Conservation (phyloP, 208 protist genomes). For the Crithidia mellificae region DNA sequence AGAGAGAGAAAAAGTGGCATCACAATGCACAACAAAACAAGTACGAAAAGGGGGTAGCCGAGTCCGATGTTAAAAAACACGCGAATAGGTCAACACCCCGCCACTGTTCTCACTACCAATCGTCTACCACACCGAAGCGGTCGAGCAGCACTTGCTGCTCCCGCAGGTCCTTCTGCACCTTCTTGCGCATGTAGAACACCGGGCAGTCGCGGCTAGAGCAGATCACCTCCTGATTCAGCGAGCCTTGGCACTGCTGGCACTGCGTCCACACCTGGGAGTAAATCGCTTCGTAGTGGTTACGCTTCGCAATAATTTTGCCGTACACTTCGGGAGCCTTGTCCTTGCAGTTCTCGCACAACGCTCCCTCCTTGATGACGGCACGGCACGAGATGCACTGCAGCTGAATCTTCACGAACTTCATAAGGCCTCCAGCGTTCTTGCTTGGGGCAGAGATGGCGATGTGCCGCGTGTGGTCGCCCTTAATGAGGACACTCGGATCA, state of each 20-base stretch:
- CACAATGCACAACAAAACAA: no score
- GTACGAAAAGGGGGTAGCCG: constrained; percentile 8
- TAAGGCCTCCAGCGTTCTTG: constrained; percentile 93
- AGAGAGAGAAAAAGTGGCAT: no score
- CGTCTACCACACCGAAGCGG: constrained; percentile 94
- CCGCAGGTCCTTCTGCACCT: constrained; percentile 98
- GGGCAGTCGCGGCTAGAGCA: constrained; percentile 98
- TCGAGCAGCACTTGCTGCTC: constrained; percentile 94
- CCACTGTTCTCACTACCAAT: constrained; percentile 66
- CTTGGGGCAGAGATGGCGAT: constrained; percentile 94
- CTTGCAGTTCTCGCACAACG: constrained; percentile 93
- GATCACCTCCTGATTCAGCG: constrained; percentile 97
- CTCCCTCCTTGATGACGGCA: constrained; percentile 71
- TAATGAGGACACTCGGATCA: constrained; percentile 85
- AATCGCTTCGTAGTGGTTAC: constrained; percentile 95
- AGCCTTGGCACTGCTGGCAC: constrained; percentile 99
- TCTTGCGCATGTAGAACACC: constrained; percentile 99
- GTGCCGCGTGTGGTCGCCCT: constrained; percentile 97
- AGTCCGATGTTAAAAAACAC: neutral
- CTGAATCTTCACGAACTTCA: constrained; percentile 97
- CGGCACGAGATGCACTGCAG: constrained; percentile 97
- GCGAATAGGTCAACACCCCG: neutral
- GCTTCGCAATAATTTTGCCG: constrained; percentile 86
- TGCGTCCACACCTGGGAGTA: constrained; percentile 98
- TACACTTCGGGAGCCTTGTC: constrained; percentile 93